Evolutionary conservation across 129 eudicot species (phyloP).

Genomic region (Flaveria linearis): DNA sequence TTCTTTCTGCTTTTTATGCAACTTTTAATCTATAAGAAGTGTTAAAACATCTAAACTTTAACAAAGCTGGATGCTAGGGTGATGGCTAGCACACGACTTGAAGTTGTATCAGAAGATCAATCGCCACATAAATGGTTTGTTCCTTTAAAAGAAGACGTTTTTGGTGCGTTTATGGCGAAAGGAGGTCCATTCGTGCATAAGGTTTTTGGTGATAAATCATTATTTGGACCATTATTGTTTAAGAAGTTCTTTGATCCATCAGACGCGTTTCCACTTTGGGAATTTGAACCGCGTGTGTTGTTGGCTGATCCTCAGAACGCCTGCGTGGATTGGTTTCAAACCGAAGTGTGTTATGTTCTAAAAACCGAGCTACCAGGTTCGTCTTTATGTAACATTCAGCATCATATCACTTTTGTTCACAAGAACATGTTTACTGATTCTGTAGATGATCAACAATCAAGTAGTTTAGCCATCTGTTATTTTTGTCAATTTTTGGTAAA

Average conservation of each 20-base stretch:
- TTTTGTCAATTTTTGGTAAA: not conserved
- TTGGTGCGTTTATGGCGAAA: slow-evolving; percentile 43
- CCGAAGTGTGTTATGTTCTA: slow-evolving; percentile 51
- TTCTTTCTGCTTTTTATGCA: slow-evolving; percentile 37
- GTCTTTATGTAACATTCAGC: slow-evolving; percentile 5
- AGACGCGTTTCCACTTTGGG: slow-evolving; percentile 91
- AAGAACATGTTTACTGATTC: not conserved
- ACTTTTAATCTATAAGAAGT: slow-evolving; percentile 34
- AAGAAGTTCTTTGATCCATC: slow-evolving; percentile 90
- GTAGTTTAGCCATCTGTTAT: slow-evolving; percentile 2
- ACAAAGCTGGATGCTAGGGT: slow-evolving; percentile 4
- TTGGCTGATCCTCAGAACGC: slow-evolving; percentile 41
- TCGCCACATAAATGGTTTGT: slow-evolving; percentile 62
- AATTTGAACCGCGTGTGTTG: slow-evolving; percentile 63
- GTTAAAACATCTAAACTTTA: slow-evolving; percentile 15
- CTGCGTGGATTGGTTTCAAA: slow-evolving; percentile 64
- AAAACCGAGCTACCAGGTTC: slow-evolving; percentile 68
- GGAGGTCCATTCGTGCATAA: slow-evolving; percentile 43
- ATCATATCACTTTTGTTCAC: not conserved
- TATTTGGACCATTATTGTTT: slow-evolving; percentile 81
- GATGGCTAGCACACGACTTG: slow-evolving; percentile 56
- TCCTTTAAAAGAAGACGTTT: slow-evolving; percentile 66
- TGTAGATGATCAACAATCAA: not conserved
- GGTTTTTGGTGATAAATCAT: slow-evolving; percentile 56
- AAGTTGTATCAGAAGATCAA: slow-evolving; percentile 52